Percentiles rank a stretch among this genome's conserved stretches.
Evolutionary conservation across 2,329 filamentous ascomycete species (phyloP).

Genomic region (Pseudocercospora cruenta): DNA sequence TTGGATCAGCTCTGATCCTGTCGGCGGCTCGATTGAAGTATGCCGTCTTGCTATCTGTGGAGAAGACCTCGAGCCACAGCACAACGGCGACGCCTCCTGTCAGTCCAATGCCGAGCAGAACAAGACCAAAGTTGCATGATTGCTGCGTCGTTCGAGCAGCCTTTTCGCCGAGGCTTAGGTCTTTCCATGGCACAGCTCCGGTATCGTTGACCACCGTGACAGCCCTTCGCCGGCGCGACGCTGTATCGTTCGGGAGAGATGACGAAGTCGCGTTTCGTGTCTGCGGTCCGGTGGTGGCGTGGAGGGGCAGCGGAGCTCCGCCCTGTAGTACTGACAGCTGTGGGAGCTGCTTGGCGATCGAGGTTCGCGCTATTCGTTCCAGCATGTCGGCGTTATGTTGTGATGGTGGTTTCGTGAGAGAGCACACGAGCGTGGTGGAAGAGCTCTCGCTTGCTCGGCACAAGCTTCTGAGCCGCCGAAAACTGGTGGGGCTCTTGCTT

Average conservation of each 20-base stretch:
- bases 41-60: constrained; percentile 77
- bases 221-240: constrained; percentile 62
- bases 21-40: constrained; percentile 88
- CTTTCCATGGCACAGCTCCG: constrained; percentile 77
- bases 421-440: background rate
- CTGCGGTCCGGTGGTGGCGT: constrained; percentile 5
- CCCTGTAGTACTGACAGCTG: constrained; percentile 17
- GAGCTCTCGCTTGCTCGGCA: background rate
- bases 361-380: constrained; percentile 13
- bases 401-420: background rate
- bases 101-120: constrained; percentile 72
- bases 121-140: constrained; percentile 81
- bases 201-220: constrained; percentile 87
- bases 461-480: background rate
- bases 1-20: constrained; percentile 71
- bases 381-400: constrained; percentile 17
- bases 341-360: constrained; percentile 18
- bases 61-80: constrained; percentile 81
- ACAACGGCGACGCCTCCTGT: constrained; percentile 80
- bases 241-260: constrained; percentile 32
- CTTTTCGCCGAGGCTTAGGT: constrained; percentile 77
- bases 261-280: constrained; percentile 29
- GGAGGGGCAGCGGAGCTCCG: constrained; percentile 14
- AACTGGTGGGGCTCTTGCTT: constrained; percentile 1
- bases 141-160: constrained; percentile 85